A percentile compares a stretch with the other conserved stretches of the same genome.
These are phyloP conservation scores for Pyrenochaeta sp. DNA, from an alignment of 2,329 filamentous ascomycete genomes.

Conservation along the genomic window DNA sequence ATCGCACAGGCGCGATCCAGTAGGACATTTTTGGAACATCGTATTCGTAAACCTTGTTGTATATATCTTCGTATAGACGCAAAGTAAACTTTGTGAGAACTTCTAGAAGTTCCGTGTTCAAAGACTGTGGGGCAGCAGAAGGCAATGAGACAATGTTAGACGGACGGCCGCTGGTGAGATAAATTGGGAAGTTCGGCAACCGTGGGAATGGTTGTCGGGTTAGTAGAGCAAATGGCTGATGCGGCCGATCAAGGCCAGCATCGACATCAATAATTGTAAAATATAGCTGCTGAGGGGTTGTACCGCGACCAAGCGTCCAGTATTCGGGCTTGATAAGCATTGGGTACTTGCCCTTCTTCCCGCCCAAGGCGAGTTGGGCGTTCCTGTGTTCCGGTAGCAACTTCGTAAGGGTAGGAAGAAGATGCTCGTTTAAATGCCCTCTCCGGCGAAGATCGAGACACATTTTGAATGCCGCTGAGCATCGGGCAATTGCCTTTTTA, in stretches of 20 bases:
- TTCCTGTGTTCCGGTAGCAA: constrained; percentile 84
- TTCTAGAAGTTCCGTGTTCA: constrained; percentile 58
- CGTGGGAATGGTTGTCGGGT: constrained; percentile 71
- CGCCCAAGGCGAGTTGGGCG: constrained; percentile 80
- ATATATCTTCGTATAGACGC: constrained; percentile 80
- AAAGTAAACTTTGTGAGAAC: constrained; percentile 77
- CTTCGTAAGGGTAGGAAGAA: constrained; percentile 77
- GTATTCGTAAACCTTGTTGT: constrained; percentile 83
- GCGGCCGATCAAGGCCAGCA: constrained; percentile 64
- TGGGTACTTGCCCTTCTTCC: constrained; percentile 76
- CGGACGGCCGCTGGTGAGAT: constrained; percentile 69
- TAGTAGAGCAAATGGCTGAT: constrained; percentile 73
- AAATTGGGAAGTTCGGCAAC: constrained; percentile 75
- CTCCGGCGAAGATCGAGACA: constrained; percentile 74
- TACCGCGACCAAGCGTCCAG: constrained; percentile 66
- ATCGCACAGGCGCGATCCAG: constrained; percentile 73
- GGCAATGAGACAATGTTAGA: constrained; percentile 65
- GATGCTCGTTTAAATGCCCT: constrained; percentile 74
- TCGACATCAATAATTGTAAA: constrained; percentile 70
- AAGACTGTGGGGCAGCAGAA: constrained; percentile 54
- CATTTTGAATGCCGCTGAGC: constrained; percentile 85
- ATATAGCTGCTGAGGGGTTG: constrained; percentile 64
- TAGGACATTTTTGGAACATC: constrained; percentile 75
- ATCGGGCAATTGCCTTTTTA: constrained; percentile 82
- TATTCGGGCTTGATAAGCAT: constrained; percentile 82